phyloP scores from a whole-genome alignment of 768 basidiomycete genomes.

The Coprinopsis cinerea region DNA sequence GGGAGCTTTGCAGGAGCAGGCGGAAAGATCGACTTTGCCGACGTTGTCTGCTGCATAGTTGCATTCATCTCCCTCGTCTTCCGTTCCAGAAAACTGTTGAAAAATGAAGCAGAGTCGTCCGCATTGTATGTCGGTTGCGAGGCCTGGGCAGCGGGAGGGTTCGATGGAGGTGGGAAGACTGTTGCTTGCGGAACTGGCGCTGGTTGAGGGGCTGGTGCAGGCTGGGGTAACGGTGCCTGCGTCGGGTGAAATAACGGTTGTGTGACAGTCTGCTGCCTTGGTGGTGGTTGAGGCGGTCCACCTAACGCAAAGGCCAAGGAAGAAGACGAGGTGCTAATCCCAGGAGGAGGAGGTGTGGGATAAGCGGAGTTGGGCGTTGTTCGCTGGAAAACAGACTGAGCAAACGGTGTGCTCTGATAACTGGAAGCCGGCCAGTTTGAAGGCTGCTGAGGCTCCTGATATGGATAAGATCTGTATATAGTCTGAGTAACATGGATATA shows the following conservation, averaged over 20 bases:
- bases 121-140: constrained; percentile 33
- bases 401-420: constrained; percentile 52
- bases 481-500: constrained; percentile 16
- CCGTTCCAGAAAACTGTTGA: constrained; percentile 58
- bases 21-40: background rate
- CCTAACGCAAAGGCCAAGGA: constrained; percentile 74
- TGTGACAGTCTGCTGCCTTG: constrained; percentile 5
- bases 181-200: constrained; percentile 19
- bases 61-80: constrained; percentile 40
- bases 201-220: constrained; percentile 9
- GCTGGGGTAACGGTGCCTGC: background rate
- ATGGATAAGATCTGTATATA: constrained; percentile 32
- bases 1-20: constrained; percentile 12
- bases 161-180: constrained; percentile 8
- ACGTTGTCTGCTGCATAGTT: constrained; percentile 10
- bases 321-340: constrained; percentile 60
- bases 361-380: constrained; percentile 57
- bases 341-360: constrained; percentile 67
- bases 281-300: constrained; percentile 1
- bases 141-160: constrained; percentile 10
- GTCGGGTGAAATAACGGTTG: constrained; percentile 18
- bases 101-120: constrained; percentile 58
- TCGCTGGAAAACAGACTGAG: constrained; percentile 61
- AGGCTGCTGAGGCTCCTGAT: constrained; percentile 32
- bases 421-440: constrained; percentile 38